phyloP scores from a whole-genome alignment of 768 basidiomycete genomes.

The Xerocomus brunneocitrinus region DNA sequence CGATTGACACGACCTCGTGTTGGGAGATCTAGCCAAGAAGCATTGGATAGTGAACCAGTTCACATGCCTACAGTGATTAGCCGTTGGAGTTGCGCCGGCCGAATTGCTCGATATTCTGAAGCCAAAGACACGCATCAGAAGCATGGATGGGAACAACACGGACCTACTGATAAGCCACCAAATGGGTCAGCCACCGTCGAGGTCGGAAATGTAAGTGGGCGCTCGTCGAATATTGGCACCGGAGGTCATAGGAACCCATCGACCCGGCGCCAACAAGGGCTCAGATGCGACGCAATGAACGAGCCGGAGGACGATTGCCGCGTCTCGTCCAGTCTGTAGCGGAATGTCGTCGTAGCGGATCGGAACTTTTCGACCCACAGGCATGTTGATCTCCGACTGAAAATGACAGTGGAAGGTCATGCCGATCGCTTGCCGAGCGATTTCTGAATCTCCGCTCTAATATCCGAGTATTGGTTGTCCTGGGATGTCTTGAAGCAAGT shows the following conservation, averaged over 20 bases:
- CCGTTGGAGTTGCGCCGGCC: conserved; percentile 9
- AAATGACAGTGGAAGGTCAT: neutral
- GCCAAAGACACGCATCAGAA: conserved; percentile 8
- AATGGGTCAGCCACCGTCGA: conserved; percentile 17
- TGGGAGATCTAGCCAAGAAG: conserved; percentile 24
- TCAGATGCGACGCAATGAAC: neutral
- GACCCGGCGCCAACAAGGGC: conserved; percentile 8
- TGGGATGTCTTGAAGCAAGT: neutral
- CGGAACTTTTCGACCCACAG: neutral
- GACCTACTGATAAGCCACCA: conserved; percentile 1
- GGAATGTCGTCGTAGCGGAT: conserved; percentile 1
- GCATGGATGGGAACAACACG: conserved; percentile 6
- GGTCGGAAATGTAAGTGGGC: conserved; percentile 19
- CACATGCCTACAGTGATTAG: conserved; percentile 14
- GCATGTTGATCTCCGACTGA: neutral
- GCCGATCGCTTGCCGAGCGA: neutral
- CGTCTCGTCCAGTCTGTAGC: neutral
- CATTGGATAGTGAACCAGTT: conserved; percentile 2
- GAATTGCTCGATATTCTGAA: conserved; percentile 11
- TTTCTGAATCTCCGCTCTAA: neutral
- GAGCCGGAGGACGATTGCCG: neutral
- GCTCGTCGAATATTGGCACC: conserved; percentile 3
- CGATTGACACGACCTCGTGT: conserved; percentile 23
- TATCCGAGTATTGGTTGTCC: neutral
- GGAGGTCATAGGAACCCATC: conserved; percentile 4